Evolutionary conservation across 768 basidiomycete species (phyloP).

Genomic region (Daedalea quercina): DNA sequence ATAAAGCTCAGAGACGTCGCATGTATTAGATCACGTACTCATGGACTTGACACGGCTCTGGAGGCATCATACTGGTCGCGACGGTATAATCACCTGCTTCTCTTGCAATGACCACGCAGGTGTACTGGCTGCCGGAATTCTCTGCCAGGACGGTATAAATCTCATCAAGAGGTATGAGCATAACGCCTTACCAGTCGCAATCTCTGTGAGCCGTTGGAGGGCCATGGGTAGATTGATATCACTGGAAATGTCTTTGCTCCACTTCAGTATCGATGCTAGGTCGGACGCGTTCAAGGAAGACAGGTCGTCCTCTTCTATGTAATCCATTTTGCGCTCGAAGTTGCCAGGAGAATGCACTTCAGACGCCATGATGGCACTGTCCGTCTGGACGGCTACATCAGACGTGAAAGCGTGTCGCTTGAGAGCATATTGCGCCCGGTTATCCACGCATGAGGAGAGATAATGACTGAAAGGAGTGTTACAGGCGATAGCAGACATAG

Average conservation of each 20-base stretch:
- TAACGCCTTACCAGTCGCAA: constrained; percentile 48
- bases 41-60: constrained; percentile 57
- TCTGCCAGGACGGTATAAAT: constrained; percentile 28
- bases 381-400: constrained; percentile 62
- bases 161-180: neutral
- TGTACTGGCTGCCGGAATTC: constrained; percentile 59
- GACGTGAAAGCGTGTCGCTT: constrained; percentile 51
- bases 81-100: constrained; percentile 69
- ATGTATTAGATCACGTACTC: constrained; percentile 39
- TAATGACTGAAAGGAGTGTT: constrained; percentile 32
- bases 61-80: constrained; percentile 56
- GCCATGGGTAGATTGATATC: constrained; percentile 66
- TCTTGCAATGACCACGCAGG: constrained; percentile 60
- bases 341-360: constrained; percentile 19
- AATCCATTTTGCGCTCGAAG: constrained; percentile 28
- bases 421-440: constrained; percentile 37
- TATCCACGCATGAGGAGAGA: constrained; percentile 40
- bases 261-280: constrained; percentile 62
- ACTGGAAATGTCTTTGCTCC: constrained; percentile 70
- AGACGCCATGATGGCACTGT: constrained; percentile 27
- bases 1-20: neutral
- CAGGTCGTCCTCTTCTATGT: constrained; percentile 45
- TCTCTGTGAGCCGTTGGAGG: constrained; percentile 63
- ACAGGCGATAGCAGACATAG: neutral
- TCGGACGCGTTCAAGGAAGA: constrained; percentile 54